These are phyloP conservation scores for Eucalyptus paniculata DNA, from an alignment of 345 rosid genomes.

Conservation along the genomic window DNA sequence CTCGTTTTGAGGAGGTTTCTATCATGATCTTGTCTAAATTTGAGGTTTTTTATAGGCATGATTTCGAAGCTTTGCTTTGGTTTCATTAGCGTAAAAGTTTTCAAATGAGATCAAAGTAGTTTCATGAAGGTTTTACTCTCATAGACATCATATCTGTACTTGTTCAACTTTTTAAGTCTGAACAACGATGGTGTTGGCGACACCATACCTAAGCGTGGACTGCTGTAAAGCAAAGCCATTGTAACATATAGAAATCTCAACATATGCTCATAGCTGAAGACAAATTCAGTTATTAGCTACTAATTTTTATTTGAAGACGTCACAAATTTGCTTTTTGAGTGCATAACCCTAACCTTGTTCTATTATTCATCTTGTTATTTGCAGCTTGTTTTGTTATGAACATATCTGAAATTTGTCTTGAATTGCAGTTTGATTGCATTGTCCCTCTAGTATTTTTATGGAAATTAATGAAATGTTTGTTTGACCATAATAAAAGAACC, in stretches of 20 bases:
- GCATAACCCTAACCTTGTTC: background rate
- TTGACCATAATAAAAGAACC: background rate
- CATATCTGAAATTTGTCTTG: background rate
- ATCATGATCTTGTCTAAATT: background rate
- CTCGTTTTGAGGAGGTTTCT: background rate
- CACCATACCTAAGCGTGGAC: background rate
- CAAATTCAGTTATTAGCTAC: background rate
- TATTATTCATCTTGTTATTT: background rate
- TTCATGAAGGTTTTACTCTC: background rate
- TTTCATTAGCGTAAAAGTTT: background rate
- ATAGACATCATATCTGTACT: fast-evolving
- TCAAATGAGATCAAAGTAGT: background rate
- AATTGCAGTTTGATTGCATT: background rate
- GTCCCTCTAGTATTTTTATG: background rate
- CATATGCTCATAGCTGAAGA: background rate
- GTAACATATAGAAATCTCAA: too few species aligned
- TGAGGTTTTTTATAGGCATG: background rate
- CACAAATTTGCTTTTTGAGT: background rate
- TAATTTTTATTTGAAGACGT: fast-evolving
- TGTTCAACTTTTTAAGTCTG: background rate
- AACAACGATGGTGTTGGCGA: fast-evolving
- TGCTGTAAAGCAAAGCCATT: background rate
- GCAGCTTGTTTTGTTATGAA: background rate
- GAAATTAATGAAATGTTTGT: too few species aligned
- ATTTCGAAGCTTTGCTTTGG: background rate